A percentile compares a stretch with the other conserved stretches of the same genome.
phyloP scores from a whole-genome alignment of 352 stramenopile species.

The Nothophytophthora sp. region DNA sequence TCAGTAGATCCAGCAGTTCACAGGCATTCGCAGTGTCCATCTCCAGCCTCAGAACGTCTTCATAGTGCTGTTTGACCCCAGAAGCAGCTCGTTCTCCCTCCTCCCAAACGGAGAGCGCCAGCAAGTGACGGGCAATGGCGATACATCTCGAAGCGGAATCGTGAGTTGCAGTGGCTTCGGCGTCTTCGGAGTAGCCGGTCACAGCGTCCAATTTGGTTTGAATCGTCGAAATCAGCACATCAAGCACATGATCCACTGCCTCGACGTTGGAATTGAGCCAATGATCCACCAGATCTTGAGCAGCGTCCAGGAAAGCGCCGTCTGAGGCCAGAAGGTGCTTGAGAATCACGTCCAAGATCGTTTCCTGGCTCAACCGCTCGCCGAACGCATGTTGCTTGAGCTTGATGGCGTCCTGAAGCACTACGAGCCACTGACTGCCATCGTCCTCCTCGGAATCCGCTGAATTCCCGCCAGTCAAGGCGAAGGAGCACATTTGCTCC shows the following conservation, averaged over 20 bases:
- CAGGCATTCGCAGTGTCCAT: constrained; percentile 39
- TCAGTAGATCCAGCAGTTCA: constrained; percentile 58
- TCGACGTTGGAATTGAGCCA: constrained; percentile 52
- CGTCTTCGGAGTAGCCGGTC: constrained; percentile 33
- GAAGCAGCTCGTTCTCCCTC: constrained; percentile 16
- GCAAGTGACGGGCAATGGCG: constrained; percentile 30
- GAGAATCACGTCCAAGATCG: constrained; percentile 55
- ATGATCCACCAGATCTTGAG: constrained; percentile 48
- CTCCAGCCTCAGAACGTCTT: constrained; percentile 30
- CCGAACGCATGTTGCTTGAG: constrained; percentile 76
- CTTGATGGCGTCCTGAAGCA: constrained; percentile 65
- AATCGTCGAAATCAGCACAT: constrained; percentile 36
- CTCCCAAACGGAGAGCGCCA: constrained; percentile 37
- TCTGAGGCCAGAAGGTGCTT: constrained; percentile 44
- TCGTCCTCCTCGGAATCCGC: constrained; percentile 8
- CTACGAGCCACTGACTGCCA: constrained; percentile 44
- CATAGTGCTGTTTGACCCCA: constrained; percentile 24
- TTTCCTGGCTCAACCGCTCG: constrained; percentile 52
- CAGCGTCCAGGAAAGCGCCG: constrained; percentile 22
- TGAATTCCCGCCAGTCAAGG: constrained; percentile 19
- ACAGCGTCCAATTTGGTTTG: constrained; percentile 33
- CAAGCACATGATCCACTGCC: constrained; percentile 44
- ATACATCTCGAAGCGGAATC: constrained; percentile 33
- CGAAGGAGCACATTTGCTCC: constrained; percentile 53
- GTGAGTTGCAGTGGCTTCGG: constrained; percentile 24